Evolutionary conservation across 257 asterid species (phyloP), one percentile per base, ranked within the genome.

Genomic region (Jacaranda copaia): DNA sequence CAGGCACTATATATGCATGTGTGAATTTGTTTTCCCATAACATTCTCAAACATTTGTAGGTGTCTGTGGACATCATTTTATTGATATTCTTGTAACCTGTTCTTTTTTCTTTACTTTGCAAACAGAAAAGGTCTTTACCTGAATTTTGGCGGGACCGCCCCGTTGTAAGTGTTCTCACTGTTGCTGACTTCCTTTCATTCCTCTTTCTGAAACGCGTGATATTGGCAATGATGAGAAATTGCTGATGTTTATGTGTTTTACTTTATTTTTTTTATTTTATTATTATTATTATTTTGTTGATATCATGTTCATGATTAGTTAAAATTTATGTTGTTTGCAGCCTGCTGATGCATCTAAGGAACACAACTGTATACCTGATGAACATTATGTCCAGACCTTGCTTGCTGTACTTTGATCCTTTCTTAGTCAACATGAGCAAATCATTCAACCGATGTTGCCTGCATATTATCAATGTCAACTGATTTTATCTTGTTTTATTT

Each of bases 291-390:
- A 3, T 39, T 35, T 52, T 75, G 7, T 0, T 43, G 3, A 61
- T 25, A 25, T 20, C 73, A 12, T 52, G 59, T 49, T 64, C 73
- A 52, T 73, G 58, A 48, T 40, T 79, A 40, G 51, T 66, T 25
- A 25, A 25, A 25, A 25, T 25, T 56, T 73, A 32, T 76, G 11
- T 58, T 32, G 40, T 80, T 69, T 87, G 88, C 93, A 96, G 99
- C 92, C 99, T 73, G 85, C 90, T 40, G 93, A 88, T 42, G 74
- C 81, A 68, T 90, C 92, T 14, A 88, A 87, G 81, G 96, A 93
- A 85, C 99, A 96, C 82, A 93, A 96, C 80, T 96, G 99, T 73
- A 89, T 96, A 89, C 98, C 99, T 20, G 99, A 96, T 84, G 99
- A 96, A 88, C 99, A 96, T 77, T 96, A 96, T 81, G 97, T 96